Base-by-base conservation (phyloP, 345 rosid species). In the Rhodomyrtus tomentosa region DNA sequence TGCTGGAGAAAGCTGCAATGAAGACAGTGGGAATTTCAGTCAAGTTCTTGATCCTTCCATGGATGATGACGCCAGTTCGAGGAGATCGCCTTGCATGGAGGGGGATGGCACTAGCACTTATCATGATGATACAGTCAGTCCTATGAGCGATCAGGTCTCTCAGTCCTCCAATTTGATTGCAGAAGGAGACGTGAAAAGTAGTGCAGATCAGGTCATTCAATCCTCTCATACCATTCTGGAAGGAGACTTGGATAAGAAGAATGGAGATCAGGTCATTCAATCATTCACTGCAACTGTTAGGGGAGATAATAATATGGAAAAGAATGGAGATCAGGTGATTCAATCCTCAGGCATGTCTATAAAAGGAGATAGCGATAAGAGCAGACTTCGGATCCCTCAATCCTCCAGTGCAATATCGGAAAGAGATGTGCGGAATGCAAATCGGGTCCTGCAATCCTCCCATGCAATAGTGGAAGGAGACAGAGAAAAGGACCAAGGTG, bases 41-140 rank as follows among this genome's bases (percentile, higher is more conserved):
- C 94, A 89, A 84, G 92, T 90, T 83, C 73, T 90, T 84, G 93
- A 91, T 83, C 86, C 87, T 62, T 88, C 86, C 55, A 73, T 85
- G 48, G 94, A 90, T 84, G 94, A 93, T 83, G 87, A 83, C 6
- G 81, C 73, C 74, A 88, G 91, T 76, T 72, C 50, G 7, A 29
- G 55, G 29, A 76, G 56, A 74, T 82, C 85, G 38, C 84, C 38
- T 55, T 55, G 73, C 25, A 54, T 62, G 24, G 76, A 82, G 58
- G 76, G 45, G 21, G 80, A 81, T 54, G 59, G 51, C 85, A 14
- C 53, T 32, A 32, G 32, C 8, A 51, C 25, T 81, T 16, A 81
- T 21, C 16, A 21, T 52, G 83, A 52, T 83, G 76, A n/a, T 59
- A 50, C 36, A 27, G 40, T n/a, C 82, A 49, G 82, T 36, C 18